phyloP scores from a whole-genome alignment of 768 basidiomycete species.

The Amanita pallidorosea region DNA sequence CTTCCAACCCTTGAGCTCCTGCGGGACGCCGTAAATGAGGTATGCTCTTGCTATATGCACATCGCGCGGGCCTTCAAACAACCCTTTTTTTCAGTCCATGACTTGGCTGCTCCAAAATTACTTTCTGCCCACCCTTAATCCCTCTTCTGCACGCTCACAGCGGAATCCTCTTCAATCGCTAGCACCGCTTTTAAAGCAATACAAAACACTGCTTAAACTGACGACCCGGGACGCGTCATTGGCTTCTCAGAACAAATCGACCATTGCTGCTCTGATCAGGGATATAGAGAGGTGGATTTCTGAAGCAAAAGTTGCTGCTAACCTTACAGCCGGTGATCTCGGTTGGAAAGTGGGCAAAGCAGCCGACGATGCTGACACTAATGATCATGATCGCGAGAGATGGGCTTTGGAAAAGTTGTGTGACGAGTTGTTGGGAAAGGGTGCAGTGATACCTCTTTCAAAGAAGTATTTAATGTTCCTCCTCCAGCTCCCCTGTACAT shows the following conservation, averaged over 20 bases:
- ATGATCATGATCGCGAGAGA: constrained; percentile 44
- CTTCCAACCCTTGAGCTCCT: constrained; percentile 76
- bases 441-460: constrained; percentile 71
- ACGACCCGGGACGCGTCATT: constrained; percentile 58
- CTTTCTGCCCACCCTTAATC: constrained; percentile 68
- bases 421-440: constrained; percentile 55
- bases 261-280: constrained; percentile 38
- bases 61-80: neutral
- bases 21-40: constrained; percentile 69
- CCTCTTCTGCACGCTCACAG: constrained; percentile 23
- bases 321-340: constrained; percentile 32
- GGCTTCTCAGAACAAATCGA: constrained; percentile 34
- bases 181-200: constrained; percentile 56
- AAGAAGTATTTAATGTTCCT: constrained; percentile 49
- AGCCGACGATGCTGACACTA: constrained; percentile 14
- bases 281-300: constrained; percentile 73
- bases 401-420: constrained; percentile 65
- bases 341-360: constrained; percentile 31
- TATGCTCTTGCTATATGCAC: constrained; percentile 9
- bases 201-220: constrained; percentile 59
- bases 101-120: constrained; percentile 79
- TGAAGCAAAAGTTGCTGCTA: constrained; percentile 57
- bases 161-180: constrained; percentile 40
- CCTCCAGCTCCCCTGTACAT: constrained; percentile 12
- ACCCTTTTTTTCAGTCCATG: constrained; percentile 46